Base-by-base conservation (phyloP, 1,284 basidiomycete genomes). In the Fomitiporia mediterranea region DNA sequence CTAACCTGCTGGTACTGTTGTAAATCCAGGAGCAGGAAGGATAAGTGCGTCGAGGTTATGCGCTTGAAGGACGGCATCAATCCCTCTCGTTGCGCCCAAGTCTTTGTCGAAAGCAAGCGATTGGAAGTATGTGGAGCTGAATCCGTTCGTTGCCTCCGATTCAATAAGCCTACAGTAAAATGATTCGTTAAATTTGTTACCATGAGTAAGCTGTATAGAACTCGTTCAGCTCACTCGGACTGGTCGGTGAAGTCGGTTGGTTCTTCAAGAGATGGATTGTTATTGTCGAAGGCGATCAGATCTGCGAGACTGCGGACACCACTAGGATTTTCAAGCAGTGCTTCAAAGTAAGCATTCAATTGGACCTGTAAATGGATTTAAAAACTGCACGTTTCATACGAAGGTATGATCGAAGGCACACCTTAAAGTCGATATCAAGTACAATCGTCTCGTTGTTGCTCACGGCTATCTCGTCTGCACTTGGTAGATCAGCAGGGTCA, bases 401-500 rank as follows among this genome's bases (percentile, higher is more conserved):
- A 53, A 28, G 13, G 40, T 30, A 34, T n/a, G 19, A 35, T 48
- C 37, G 5, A 38, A n/a, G 11, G 55, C 56, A 15, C 30, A 70
- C 82, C 74, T 84, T 85, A 68, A 84, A 83, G 60, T 86, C 82
- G 1, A 71, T 67, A 30, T 75, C 66, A 8, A 81, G 62, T 2
- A 85, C 82, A 9, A 80, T 61, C 0, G 74, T 76, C 64, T 85
- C 82, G 56, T 80, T 81, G 9, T 77, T 74, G 0, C 75, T 79
- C 6, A 63, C 64, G 4, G 69, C 68, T 44, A 84, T 74, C 51
- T 82, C 81, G 4, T 78, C 72, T 4, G 78, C 80, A 38, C 74
- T 77, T 0, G 83, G 82, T 11, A 85, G 64, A 64, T 85, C 77
- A 1, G 81, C 82, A 2, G 82, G 81, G 65, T 85, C 84, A 3